Evolutionary conservation across 2,329 filamentous ascomycete genomes (phyloP).

Genomic region (Aphanocladium album): DNA sequence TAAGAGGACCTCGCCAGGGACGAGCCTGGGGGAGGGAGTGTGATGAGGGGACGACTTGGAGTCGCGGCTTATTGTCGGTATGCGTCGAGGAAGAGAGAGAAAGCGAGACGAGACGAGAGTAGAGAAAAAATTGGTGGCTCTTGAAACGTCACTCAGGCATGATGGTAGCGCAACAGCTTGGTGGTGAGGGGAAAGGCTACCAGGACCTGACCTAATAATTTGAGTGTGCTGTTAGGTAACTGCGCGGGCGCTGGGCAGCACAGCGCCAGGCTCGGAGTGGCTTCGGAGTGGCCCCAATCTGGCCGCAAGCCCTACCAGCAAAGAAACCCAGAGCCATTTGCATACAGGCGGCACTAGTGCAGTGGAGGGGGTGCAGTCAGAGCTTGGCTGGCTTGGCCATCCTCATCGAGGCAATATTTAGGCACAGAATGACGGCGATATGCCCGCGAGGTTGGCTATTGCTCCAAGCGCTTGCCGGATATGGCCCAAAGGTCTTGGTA

Average conservation of each 20-base stretch:
- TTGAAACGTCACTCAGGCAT: background rate
- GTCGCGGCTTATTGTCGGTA: background rate
- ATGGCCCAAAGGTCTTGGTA: background rate
- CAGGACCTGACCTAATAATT: too few relatives aligned
- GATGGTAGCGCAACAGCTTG: background rate
- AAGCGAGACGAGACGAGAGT: conserved; percentile 3
- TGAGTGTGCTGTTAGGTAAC: background rate
- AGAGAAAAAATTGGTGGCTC: background rate
- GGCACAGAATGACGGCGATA: too few relatives aligned
- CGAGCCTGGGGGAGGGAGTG: background rate
- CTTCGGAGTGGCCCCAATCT: background rate
- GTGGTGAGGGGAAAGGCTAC: conserved; percentile 4
- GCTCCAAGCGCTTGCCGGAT: background rate
- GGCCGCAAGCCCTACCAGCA: background rate
- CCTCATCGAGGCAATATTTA: too few relatives aligned
- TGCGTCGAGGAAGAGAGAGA: background rate
- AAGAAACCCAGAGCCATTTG: background rate
- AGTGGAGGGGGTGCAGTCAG: background rate
- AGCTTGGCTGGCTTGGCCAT: too few relatives aligned
- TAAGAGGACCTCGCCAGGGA: background rate
- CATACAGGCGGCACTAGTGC: background rate
- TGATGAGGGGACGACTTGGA: background rate
- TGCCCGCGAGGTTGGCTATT: too few relatives aligned
- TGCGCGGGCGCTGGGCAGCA: background rate
- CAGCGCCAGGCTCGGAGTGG: background rate